Percentiles rank a stretch among this genome's conserved stretches.
Conservation (phyloP, 1,284 basidiomycete species). For the Abortiporus biennis region DNA sequence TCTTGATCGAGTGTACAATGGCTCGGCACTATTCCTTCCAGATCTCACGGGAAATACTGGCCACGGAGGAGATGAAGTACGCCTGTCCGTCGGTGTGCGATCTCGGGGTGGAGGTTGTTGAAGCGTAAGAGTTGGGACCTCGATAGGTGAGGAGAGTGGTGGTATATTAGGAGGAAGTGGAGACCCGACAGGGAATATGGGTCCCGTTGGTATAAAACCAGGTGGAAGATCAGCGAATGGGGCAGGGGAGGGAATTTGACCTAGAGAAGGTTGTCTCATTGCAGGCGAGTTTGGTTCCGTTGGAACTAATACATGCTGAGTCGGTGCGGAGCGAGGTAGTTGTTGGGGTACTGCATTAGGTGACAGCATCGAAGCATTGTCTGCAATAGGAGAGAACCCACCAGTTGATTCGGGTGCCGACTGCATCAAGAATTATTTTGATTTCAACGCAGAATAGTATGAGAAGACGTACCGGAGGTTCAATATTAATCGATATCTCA, state of each 20-base stretch:
- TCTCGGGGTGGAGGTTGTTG: conserved; percentile 6
- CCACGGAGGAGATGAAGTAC: conserved; percentile 1
- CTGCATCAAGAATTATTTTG: conserved; percentile 9
- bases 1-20: too few relatives aligned
- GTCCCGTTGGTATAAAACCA: conserved; percentile 15
- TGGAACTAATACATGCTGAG: conserved; percentile 7
- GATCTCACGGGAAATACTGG: too few relatives aligned
- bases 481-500: conserved; percentile 17
- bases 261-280: conserved; percentile 11
- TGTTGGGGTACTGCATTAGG: conserved; percentile 12
- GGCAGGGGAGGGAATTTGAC: conserved; percentile 1
- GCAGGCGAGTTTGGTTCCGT: conserved; percentile 14
- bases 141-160: too few relatives aligned
- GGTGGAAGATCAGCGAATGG: conserved; percentile 11
- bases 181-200: conserved; percentile 1
- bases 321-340: conserved; percentile 10
- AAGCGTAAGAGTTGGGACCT: conserved; percentile 6
- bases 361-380: conserved; percentile 15
- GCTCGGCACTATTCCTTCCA: too few relatives aligned
- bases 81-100: neutral
- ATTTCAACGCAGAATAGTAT: conserved; percentile 2
- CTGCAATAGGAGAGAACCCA: conserved; percentile 12
- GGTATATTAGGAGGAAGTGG: too few relatives aligned
- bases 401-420: conserved; percentile 17
- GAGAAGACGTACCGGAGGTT: conserved; percentile 19